Base-by-base conservation (phyloP, 1,284 basidiomycete genomes). In the Ceratobasidium sp. region DNA sequence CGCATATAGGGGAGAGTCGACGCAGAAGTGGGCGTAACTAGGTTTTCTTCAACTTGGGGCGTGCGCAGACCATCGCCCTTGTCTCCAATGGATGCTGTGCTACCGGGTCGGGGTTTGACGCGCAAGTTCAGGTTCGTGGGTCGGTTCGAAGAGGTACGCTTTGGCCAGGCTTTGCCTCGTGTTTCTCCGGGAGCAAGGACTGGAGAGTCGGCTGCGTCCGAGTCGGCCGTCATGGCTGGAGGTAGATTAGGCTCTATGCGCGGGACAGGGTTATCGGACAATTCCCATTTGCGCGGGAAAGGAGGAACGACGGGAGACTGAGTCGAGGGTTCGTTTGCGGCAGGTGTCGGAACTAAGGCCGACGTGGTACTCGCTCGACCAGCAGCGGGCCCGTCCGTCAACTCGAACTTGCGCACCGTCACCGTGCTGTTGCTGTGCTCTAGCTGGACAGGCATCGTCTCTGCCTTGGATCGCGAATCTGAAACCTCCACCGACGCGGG, bases 171-270 rank as follows among this genome's bases (percentile, higher is more conserved):
- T 42, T 54, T 54, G 1, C 22, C 43, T 32, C 32, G 38, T n/a
- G 34, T 10, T 45, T 20, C 45, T 6, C n/a, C n/a, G 10, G 45
- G 45, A 7, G 45, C 10, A 7, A 47, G 20, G 20, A 67, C 34
- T 13, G 62, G 62, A n/a, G 62, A 67, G 50, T 67, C 62, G 22
- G 62, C 62, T 3, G 62, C 62, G 17, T 67, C 62, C 38, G 62
- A 67, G 29, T 67, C 62, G 13, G 40, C 62, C 4, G 62, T 54
- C 50, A 67, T 53, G 3, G 57, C 13, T 43, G 29, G 62, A 0
- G 62, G 25, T 25, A 64, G 32, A 8, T 54, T 53, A 22, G 62
- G 38, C 15, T 67, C 50, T n/a, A 67, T 42, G 17, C 62, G 62
- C 22, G 62, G 50, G 25, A 67, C 62, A 4, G 62, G 62, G 20